Evolutionary conservation across 257 asterid species (phyloP).

Genomic region (Penstemon newberryi): DNA sequence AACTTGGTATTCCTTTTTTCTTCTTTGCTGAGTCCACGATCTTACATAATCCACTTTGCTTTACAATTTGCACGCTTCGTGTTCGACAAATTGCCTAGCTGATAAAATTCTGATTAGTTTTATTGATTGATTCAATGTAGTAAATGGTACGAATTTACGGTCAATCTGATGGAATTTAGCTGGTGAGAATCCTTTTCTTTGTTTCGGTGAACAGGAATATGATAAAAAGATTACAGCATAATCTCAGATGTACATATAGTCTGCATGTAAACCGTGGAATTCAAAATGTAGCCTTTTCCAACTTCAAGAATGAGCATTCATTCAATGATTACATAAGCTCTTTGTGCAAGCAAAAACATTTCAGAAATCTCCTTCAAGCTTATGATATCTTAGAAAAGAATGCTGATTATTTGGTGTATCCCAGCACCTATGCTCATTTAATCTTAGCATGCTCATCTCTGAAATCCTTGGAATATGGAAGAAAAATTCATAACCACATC

Average conservation of each 20-base stretch:
- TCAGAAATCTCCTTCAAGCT: slow-evolving; percentile 49
- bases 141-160: not conserved
- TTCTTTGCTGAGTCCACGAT: not conserved
- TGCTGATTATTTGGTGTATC: slow-evolving; percentile 33
- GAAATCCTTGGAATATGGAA: slow-evolving; percentile 50
- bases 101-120: not conserved
- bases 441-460: slow-evolving; percentile 59
- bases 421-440: slow-evolving; percentile 55
- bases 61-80: slow-evolving; percentile 24
- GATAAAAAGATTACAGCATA: slow-evolving; percentile 38
- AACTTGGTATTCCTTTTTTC: not conserved
- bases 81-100: slow-evolving; percentile 34
- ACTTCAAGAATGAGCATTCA: slow-evolving; percentile 37
- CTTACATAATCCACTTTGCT: not conserved
- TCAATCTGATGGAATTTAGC: not conserved
- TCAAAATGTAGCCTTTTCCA: slow-evolving; percentile 20
- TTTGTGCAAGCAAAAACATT: slow-evolving; percentile 57
- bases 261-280: slow-evolving; percentile 25
- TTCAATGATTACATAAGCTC: slow-evolving; percentile 47
- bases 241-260: slow-evolving; percentile 23
- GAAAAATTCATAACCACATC: slow-evolving; percentile 49
- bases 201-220: slow-evolving; percentile 32
- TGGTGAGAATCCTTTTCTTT: not conserved
- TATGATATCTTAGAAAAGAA: slow-evolving; percentile 46
- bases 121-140: slow-evolving; percentile 10